These are phyloP conservation scores for Teratosphaeria destructans DNA, from an alignment of 2,329 filamentous ascomycete species.

Conservation along the genomic window DNA sequence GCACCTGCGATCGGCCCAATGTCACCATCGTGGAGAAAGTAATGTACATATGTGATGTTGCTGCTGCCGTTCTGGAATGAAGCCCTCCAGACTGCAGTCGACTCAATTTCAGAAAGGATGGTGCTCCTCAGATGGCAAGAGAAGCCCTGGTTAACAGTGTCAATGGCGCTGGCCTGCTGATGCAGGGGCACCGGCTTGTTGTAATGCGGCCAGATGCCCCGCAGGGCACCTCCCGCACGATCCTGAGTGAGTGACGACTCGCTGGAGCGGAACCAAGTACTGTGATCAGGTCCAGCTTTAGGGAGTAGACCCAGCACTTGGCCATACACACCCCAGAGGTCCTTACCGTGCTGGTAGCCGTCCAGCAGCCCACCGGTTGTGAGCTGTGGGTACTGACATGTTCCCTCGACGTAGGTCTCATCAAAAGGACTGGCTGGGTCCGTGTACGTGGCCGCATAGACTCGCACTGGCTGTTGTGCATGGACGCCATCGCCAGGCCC, in stretches of 20 bases:
- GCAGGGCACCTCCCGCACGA: neutral
- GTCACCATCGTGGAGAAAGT: conserved; percentile 1
- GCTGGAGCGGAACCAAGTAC: neutral
- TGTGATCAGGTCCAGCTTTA: neutral
- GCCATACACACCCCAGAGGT: neutral
- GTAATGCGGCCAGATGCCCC: neutral
- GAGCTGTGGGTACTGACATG: neutral
- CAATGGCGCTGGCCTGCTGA: neutral
- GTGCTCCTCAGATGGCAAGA: neutral
- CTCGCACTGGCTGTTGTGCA: neutral
- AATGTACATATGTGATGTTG: neutral
- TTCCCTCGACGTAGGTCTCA: neutral
- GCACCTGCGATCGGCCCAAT: neutral
- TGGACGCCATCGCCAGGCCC: neutral
- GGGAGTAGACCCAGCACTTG: neutral
- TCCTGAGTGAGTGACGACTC: neutral
- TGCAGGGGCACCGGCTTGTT: neutral
- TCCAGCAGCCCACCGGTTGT: neutral
- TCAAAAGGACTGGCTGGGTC: neutral
- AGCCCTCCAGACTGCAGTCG: neutral
- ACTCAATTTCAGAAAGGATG: neutral
- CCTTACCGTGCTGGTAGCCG: neutral
- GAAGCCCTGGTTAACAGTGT: neutral
- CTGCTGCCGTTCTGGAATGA: neutral
- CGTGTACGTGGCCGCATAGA: neutral